Evolutionary conservation across 805 yeast genomes (phyloP), one percentile per base, ranked within the genome.

Genomic region (Yarrowia sp.): DNA sequence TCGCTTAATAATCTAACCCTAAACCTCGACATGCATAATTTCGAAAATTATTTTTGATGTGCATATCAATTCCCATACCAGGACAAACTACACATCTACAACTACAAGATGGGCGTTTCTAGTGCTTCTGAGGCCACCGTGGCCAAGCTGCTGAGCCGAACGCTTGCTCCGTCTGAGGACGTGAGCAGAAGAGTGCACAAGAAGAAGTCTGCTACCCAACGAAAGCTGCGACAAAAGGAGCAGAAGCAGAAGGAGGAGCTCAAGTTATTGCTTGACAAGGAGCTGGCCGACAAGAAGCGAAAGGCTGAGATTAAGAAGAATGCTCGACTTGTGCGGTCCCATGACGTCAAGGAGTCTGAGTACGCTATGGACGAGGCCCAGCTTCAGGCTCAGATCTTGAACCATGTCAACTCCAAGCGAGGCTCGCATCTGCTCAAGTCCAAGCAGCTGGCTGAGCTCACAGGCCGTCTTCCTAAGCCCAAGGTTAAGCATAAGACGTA

Each of bases 61-160:
- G 46, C 46, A 54, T 38, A 54, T 14, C 28, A 12, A 17, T n/a
- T 5, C 9, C 14, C 6, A 4, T 14, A 14, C 19, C 49, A 26
- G 14, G 16, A 43, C 49, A 12, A 19, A 10, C 9, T 44, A 14
- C 10, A 26, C 46, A 12, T n/a, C 33, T 12, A 36, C 35, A 9
- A 16, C 7, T 14, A 22, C 17, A 38, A 14, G 3, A 54, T 54
- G 61, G 61, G 35, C 21, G 61, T 54, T n/a, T 54, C 61, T 4
- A 54, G 61, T 38, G 38, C 63, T 32, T 58, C 63, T 26, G 63
- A 41, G 51, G 63, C 49, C 32, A 58, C 63, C 32, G 63, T 58
- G 21, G 51, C 49, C 28, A 58, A 43, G 41, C 51, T 58, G 17
- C 63, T 58, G 22, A 33, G 51, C n/a, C 36, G 51, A n/a, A 32